A percentile compares a stretch with the other conserved stretches of the same genome.
These are phyloP conservation scores for Dothideomycetes sp. DNA, from an alignment of 2,329 filamentous ascomycete genomes.

Conservation along the genomic window DNA sequence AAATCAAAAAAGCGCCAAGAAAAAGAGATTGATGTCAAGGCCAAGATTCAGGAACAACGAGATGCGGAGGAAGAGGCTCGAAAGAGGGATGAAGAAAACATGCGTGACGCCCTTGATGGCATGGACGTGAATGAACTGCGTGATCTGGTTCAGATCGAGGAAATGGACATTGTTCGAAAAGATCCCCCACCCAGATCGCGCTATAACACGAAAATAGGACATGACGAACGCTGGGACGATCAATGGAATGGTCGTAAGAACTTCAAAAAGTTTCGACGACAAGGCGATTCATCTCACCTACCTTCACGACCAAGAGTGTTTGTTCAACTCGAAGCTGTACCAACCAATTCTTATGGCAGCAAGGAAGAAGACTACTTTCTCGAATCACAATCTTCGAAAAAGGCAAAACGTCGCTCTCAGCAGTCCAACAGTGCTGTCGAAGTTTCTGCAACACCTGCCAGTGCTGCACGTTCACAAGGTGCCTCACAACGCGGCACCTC, in stretches of 20 bases:
- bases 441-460: constrained; percentile 7
- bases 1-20: constrained; percentile 41
- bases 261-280: constrained; percentile 74
- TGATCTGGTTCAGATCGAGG: constrained; percentile 65
- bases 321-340: constrained; percentile 61
- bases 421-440: constrained; percentile 8
- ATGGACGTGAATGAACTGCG: constrained; percentile 65
- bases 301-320: constrained; percentile 50
- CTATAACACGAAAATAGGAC: constrained; percentile 30
- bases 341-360: constrained; percentile 61
- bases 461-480: neutral
- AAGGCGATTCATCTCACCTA: constrained; percentile 26
- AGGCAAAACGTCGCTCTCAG: constrained; percentile 14
- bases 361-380: constrained; percentile 72
- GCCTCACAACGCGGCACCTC: neutral
- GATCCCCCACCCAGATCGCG: constrained; percentile 18
- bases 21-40: constrained; percentile 59
- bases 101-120: constrained; percentile 48
- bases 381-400: constrained; percentile 27
- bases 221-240: constrained; percentile 66
- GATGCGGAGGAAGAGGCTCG: constrained; percentile 45
- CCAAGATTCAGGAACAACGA: constrained; percentile 48
- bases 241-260: constrained; percentile 92
- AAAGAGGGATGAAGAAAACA: constrained; percentile 57
- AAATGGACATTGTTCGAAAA: constrained; percentile 54